Conservation (phyloP, 805 yeast genomes). For the Kockiozyma suomiensis region DNA sequence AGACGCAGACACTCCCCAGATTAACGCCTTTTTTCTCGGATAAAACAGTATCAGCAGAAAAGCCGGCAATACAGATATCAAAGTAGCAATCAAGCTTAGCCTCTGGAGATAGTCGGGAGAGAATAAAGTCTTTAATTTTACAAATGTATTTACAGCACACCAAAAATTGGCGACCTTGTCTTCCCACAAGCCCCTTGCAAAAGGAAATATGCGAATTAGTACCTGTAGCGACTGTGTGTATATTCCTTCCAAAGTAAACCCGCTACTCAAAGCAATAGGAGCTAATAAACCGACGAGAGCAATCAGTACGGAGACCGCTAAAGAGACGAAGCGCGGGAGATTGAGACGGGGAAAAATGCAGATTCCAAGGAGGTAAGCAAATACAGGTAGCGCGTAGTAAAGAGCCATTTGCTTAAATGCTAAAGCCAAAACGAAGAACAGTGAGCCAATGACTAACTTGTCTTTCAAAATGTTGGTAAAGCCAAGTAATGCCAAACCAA, state of each 20-base stretch:
- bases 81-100: slow-evolving; percentile 46
- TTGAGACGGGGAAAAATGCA: slow-evolving; percentile 52
- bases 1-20: slow-evolving; percentile 79
- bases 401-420: slow-evolving; percentile 95
- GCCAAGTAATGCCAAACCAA: slow-evolving; percentile 76
- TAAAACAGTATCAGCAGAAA: slow-evolving; percentile 53
- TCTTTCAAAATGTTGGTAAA: slow-evolving; percentile 66
- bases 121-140: slow-evolving; percentile 67
- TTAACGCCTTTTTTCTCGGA: slow-evolving; percentile 54
- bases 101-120: slow-evolving; percentile 60
- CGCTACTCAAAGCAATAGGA: slow-evolving; percentile 52
- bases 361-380: slow-evolving; percentile 70
- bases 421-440: slow-evolving; percentile 74
- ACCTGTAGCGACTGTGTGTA: slow-evolving; percentile 59
- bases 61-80: slow-evolving; percentile 57
- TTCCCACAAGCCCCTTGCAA: slow-evolving; percentile 90
- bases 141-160: slow-evolving; percentile 84
- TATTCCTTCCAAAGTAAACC: slow-evolving; percentile 30
- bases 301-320: slow-evolving; percentile 64
- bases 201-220: slow-evolving; percentile 78
- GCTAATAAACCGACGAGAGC: slow-evolving; percentile 56
- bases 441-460: slow-evolving; percentile 66
- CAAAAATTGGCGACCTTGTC: slow-evolving; percentile 97
- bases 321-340: slow-evolving; percentile 58
- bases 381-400: slow-evolving; percentile 87